These are phyloP conservation scores for Fusarium sp. DNA, from an alignment of 2,329 filamentous ascomycete genomes.

Conservation along the genomic window DNA sequence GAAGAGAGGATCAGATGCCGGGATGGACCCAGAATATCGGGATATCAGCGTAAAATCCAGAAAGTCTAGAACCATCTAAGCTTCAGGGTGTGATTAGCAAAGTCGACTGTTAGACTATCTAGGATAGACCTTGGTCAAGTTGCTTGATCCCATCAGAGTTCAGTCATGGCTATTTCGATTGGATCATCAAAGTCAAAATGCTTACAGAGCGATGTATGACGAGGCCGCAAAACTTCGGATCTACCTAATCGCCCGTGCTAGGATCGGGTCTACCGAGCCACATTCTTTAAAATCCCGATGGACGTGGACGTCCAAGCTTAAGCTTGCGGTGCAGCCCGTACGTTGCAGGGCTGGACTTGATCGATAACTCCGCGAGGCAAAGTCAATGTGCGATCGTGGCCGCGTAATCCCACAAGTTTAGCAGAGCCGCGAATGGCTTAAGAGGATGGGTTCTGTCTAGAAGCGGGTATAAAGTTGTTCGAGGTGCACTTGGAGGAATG, in stretches of 20 bases:
- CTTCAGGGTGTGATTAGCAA: neutral
- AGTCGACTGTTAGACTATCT: neutral
- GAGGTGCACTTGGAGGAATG: constrained; percentile 23
- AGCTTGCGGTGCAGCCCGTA: constrained; percentile 16
- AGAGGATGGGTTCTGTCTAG: constrained; percentile 13
- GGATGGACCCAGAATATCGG: constrained; percentile 8
- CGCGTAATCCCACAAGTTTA: constrained; percentile 13
- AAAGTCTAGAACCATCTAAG: neutral
- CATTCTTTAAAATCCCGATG: constrained; percentile 18
- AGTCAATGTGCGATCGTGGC: neutral
- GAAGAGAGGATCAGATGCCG: constrained; percentile 3
- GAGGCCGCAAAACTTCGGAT: constrained; percentile 6
- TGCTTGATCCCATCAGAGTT: constrained; percentile 23
- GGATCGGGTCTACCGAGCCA: constrained; percentile 18
- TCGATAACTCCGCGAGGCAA: neutral
- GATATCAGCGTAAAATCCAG: constrained; percentile 1
- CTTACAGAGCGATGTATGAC: neutral
- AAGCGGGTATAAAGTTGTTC: constrained; percentile 12
- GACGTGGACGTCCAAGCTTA: constrained; percentile 9
- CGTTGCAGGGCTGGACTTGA: constrained; percentile 20
- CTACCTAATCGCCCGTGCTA: neutral
- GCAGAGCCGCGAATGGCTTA: constrained; percentile 7
- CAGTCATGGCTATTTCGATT: neutral
- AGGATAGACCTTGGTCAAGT: constrained; percentile 1
- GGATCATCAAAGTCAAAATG: neutral